These are phyloP conservation scores for Isatis lusitanica DNA, from an alignment of 441 rosid species.

Conservation along the genomic window DNA sequence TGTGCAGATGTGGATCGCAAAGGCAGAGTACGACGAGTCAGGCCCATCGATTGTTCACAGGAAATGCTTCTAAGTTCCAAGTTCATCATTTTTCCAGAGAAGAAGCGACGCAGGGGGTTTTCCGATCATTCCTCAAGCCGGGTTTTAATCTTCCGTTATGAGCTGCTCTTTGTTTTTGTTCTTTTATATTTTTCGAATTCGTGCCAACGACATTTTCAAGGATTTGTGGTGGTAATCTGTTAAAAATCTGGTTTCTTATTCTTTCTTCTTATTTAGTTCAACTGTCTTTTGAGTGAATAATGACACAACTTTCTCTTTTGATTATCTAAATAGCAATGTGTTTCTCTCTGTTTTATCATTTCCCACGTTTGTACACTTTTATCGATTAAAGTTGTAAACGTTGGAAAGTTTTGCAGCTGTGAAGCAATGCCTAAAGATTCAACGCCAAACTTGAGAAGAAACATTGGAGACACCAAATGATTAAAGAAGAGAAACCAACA, in stretches of 20 bases:
- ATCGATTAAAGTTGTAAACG: background rate
- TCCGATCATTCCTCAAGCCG: constrained; percentile 19
- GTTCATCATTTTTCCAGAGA: constrained; percentile 19
- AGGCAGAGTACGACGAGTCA: constrained; percentile 87
- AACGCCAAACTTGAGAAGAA: constrained; percentile 10
- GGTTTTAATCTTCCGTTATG: constrained; percentile 22
- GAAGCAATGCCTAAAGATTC: background rate
- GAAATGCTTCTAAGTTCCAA: constrained; percentile 68
- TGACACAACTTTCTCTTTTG: constrained; percentile 3
- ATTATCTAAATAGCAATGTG: background rate
- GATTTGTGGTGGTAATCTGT: constrained; percentile 15
- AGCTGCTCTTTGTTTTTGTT: constrained; percentile 23
- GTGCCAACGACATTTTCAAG: constrained; percentile 22
- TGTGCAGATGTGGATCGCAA: constrained; percentile 94
- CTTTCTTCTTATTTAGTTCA: background rate
- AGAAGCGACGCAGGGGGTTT: constrained; percentile 13
- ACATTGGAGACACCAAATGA: background rate
- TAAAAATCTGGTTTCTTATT: background rate
- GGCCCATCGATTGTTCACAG: constrained; percentile 91
- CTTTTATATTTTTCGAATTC: constrained; percentile 22
- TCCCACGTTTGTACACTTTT: background rate
- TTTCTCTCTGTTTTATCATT: background rate
- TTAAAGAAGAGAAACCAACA: constrained; percentile 9
- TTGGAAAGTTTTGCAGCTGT: background rate
- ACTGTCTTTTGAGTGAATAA: constrained; percentile 30